These are phyloP conservation scores for Apiotrichum sp. DNA, from an alignment of 1,284 basidiomycete species.

Conservation along the genomic window DNA sequence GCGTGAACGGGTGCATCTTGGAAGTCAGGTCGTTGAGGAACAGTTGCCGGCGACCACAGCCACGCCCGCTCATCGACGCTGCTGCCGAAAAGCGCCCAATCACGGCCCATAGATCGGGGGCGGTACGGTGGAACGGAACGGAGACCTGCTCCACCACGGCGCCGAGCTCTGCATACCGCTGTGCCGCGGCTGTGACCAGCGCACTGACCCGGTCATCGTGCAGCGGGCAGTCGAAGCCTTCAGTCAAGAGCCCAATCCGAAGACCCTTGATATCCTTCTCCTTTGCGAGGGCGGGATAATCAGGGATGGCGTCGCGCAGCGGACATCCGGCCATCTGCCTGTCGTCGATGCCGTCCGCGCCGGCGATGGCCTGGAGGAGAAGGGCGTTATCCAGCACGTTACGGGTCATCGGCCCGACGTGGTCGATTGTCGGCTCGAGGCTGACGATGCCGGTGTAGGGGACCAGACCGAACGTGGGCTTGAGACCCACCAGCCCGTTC, in stretches of 20 bases:
- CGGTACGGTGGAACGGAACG: constrained; percentile 28
- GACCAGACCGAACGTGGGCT: constrained; percentile 53
- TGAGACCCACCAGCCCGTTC: constrained; percentile 53
- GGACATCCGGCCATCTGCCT: constrained; percentile 51
- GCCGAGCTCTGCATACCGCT: constrained; percentile 13
- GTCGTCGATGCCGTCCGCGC: constrained; percentile 52
- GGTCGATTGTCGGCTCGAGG: constrained; percentile 48
- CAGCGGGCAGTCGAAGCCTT: constrained; percentile 47
- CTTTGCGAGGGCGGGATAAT: constrained; percentile 37
- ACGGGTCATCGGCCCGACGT: constrained; percentile 38
- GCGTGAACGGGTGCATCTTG: constrained; percentile 47
- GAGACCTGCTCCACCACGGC: constrained; percentile 16
- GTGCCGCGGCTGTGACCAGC: constrained; percentile 13
- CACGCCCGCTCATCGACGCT: constrained; percentile 31
- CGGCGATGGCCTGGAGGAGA: constrained; percentile 51
- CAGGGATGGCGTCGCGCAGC: constrained; percentile 44
- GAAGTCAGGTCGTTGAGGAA: constrained; percentile 47
- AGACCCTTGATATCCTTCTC: constrained; percentile 38
- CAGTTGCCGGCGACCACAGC: constrained; percentile 41
- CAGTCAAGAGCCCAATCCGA: constrained; percentile 49
- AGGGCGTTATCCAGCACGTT: constrained; percentile 50
- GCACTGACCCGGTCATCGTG: constrained; percentile 17
- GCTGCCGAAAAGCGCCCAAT: constrained; percentile 30
- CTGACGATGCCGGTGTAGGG: constrained; percentile 52
- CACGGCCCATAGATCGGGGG: constrained; percentile 19